A percentile compares a stretch with the other conserved stretches of the same genome.
Conservation (phyloP, 352 stramenopile species). For the Globisporangium sylvaticum region DNA sequence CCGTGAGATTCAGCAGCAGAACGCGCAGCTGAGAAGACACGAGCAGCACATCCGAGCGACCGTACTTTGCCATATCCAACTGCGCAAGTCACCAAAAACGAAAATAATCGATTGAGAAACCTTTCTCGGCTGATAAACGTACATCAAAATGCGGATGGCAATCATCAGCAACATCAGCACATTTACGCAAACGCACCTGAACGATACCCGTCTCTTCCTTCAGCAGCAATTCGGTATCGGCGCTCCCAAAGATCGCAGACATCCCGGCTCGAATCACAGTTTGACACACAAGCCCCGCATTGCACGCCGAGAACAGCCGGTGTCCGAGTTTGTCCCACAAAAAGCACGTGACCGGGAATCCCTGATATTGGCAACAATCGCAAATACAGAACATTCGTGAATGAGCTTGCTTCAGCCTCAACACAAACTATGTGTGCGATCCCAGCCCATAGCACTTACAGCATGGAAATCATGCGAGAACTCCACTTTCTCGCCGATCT, state of each 20-base stretch:
- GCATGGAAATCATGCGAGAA: slow-evolving; percentile 85
- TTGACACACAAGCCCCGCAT: slow-evolving; percentile 71
- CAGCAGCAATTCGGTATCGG: slow-evolving; percentile 78
- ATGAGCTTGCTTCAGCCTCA: background rate
- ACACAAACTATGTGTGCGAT: background rate
- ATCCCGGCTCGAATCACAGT: slow-evolving; percentile 75
- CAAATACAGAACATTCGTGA: background rate
- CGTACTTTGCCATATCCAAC: slow-evolving; percentile 61
- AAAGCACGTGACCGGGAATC: slow-evolving; percentile 78
- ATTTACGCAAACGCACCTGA: slow-evolving; percentile 34
- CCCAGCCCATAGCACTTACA: slow-evolving; percentile 17
- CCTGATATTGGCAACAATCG: slow-evolving; percentile 18
- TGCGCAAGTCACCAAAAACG: slow-evolving; percentile 12
- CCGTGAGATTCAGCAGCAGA: slow-evolving; percentile 71
- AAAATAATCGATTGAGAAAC: background rate
- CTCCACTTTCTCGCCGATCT: slow-evolving; percentile 85
- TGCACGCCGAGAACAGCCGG: slow-evolving; percentile 80
- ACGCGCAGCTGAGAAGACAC: slow-evolving; percentile 83
- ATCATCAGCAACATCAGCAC: background rate
- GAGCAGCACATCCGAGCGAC: slow-evolving; percentile 60
- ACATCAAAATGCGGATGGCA: background rate
- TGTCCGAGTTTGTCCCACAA: slow-evolving; percentile 68
- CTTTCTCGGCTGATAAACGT: background rate
- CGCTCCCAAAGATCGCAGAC: slow-evolving; percentile 79
- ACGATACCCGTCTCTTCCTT: slow-evolving; percentile 86